Base-by-base conservation (phyloP, 306 rosid species). In the Urtica urens region DNA sequence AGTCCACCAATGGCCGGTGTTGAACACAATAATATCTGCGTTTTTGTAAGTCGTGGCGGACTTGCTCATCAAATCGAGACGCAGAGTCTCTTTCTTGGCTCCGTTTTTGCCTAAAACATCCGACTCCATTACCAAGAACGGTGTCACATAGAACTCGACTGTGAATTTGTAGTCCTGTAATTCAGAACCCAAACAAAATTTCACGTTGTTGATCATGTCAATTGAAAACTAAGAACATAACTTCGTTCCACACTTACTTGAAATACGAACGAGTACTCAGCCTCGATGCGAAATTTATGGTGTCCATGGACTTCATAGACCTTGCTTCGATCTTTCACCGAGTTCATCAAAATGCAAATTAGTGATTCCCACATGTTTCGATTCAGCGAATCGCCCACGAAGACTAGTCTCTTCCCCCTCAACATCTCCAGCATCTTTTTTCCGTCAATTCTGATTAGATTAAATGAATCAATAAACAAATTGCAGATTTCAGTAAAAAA, bases 1-100 rank as follows among this genome's bases (percentile, higher is more conserved):
- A 61, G 95, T 90, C 99, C 99, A 90, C 99, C 99, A 90, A 60
- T 90, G 99, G 13, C 95, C 99, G 14, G 99, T 84, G 78, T 90
- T 90, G 67, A 90, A 90, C 57, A 90, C 48, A 30, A 90, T 55
- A 6, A 90, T 55, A 71, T 90, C 99, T 5, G 95, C 99, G 42
- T 66, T 69, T 66, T 90, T 81, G 35, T 84, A 90, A 13, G 72
- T 75, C 54, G 63, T 47, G 0, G 94, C 71, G 25, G 94, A 70
- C 57, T 59, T 63, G 57, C 87, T 90, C 25, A 90, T 86, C 46
- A 85, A 65, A 74, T 90, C 99, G 0, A 90, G 94, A 38, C 94
- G 99, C 37, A 90, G 84, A 2, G 95, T 85, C 73, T 90, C 85
- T 70, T 79, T 84, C 79, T 64, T 80, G 5, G 75, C 47, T 37